Base-by-base conservation (phyloP, 306 rosid genomes). In the Psophocarpus tetragonolobus region DNA sequence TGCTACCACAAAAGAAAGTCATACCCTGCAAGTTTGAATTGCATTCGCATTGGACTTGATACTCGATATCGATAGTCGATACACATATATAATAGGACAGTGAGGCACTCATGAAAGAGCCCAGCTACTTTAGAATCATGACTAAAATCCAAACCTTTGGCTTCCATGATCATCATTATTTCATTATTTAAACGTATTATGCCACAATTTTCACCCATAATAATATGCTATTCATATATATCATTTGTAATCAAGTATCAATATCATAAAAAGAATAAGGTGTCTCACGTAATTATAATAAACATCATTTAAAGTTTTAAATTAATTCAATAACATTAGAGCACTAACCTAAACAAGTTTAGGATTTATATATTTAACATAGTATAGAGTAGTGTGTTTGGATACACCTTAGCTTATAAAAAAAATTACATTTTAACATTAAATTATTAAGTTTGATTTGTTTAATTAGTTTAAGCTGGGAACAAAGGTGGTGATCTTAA, bases 11-110 rank as follows among this genome's bases (percentile, higher is more conserved):
- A 60, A 62, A 5, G 15, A 36, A 71, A 57, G 71, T 38, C 23
- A 30, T 70, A 26, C 45, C 45, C 74, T 71, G 68, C 73, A 71
- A 63, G 7, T 80, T 80, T 72, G 73, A 48, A 61, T 72, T 44
- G 48, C 76, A 56, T 68, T 68, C 13, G 71, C 47, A 68, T 68
- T 78, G 30, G 63, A 69, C 62, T 69, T 58, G 35, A 53, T 26
- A 24, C 15, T 57, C 70, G 69, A 27, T 33, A 48, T 29, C 27
- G 27, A 58, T 39, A n/a, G 21, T 71, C 24, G 4, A 33, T 64
- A 14, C 71, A 32, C 41, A 15, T 62, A 33, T n/a, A 62, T 24
- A 18, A 50, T 32, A 68, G 61, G 58, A 54, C 44, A 20, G 53
- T 53, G 8, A 48, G 73, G 73, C 66, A 47, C 50, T 39, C 5